Percentiles rank a stretch among this genome's conserved stretches.
phyloP scores from a whole-genome alignment of 2,329 filamentous ascomycete species.

The Aspergillus sergii region DNA sequence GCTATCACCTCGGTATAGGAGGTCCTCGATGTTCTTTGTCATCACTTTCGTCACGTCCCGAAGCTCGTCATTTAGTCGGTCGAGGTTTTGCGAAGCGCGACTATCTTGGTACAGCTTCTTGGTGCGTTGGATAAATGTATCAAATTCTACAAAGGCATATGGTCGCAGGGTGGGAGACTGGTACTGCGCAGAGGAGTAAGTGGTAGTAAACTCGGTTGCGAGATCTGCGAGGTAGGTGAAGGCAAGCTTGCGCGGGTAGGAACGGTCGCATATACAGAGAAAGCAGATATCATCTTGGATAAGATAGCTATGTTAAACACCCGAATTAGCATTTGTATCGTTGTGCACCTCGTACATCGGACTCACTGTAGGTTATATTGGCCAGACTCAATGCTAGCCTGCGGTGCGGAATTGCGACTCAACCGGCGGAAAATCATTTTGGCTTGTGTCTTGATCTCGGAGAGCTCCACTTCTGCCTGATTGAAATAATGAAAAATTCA shows the following conservation, averaged over 20 bases:
- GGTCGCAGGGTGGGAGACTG: slow-evolving; percentile 75
- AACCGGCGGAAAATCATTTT: slow-evolving; percentile 88
- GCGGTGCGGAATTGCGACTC: slow-evolving; percentile 83
- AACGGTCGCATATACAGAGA: slow-evolving; percentile 88
- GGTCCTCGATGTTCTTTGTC: slow-evolving; percentile 99
- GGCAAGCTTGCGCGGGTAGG: slow-evolving; percentile 96
- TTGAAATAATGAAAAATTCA: background rate
- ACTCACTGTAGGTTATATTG: slow-evolving; percentile 82
- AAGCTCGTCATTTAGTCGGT: slow-evolving; percentile 94
- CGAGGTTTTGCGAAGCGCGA: slow-evolving; percentile 86
- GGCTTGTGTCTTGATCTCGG: slow-evolving; percentile 86
- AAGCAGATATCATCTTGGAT: slow-evolving; percentile 84
- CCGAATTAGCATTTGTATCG: background rate
- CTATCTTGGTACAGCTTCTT: slow-evolving; percentile 93
- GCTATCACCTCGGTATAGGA: slow-evolving; percentile 91
- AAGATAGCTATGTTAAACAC: slow-evolving; percentile 65
- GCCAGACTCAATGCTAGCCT: slow-evolving; percentile 88
- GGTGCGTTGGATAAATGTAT: slow-evolving; percentile 92
- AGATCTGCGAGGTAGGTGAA: slow-evolving; percentile 98
- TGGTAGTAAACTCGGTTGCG: slow-evolving; percentile 84
- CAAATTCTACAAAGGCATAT: slow-evolving; percentile 97
- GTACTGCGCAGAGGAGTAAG: slow-evolving; percentile 74
- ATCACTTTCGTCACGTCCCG: slow-evolving; percentile 98
- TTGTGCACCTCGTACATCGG: too few relatives aligned
- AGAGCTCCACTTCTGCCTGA: slow-evolving; percentile 71